A percentile compares a stretch with the other conserved stretches of the same genome.
phyloP scores from a whole-genome alignment of 331 rosid species.

The Telfairia occidentalis region DNA sequence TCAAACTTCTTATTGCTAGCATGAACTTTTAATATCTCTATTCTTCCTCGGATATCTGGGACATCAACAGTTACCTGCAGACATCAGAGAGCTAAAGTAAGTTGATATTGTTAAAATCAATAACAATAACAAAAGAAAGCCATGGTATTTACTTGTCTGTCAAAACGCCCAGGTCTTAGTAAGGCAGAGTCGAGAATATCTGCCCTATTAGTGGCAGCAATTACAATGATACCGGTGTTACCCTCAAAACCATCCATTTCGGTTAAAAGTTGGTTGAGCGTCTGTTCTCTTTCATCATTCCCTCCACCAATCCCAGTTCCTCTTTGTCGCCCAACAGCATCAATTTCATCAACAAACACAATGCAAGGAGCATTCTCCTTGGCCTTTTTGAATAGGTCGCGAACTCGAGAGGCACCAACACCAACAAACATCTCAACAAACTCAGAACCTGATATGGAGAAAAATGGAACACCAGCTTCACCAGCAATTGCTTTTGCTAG shows the following conservation, averaged over 20 bases:
- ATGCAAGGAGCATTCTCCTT: slow-evolving; percentile 99
- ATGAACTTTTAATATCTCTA: slow-evolving; percentile 91
- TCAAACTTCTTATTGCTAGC: slow-evolving; percentile 81
- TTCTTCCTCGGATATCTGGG: slow-evolving; percentile 86
- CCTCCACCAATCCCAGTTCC: slow-evolving; percentile 98
- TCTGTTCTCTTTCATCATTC: slow-evolving; percentile 94
- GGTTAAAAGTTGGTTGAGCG: slow-evolving; percentile 93
- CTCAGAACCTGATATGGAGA: slow-evolving; percentile 94
- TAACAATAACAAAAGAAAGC: too few relatives aligned
- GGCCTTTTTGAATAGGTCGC: slow-evolving; percentile 95
- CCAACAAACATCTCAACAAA: slow-evolving; percentile 99
- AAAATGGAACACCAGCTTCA: slow-evolving; percentile 96
- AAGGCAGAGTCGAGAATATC: slow-evolving; percentile 95
- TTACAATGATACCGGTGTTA: slow-evolving; percentile 78
- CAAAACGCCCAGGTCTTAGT: slow-evolving; percentile 90
- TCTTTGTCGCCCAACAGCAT: slow-evolving; percentile 94
- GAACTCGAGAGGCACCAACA: slow-evolving; percentile 95
- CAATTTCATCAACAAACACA: slow-evolving; percentile 97
- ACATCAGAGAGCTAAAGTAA: too few relatives aligned
- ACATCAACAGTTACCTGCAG: slow-evolving; percentile 87
- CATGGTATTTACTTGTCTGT: too few relatives aligned
- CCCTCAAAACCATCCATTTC: slow-evolving; percentile 99
- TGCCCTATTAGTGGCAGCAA: slow-evolving; percentile 99
- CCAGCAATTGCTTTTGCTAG: slow-evolving; percentile 96
- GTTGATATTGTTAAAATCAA: too few relatives aligned